Evolutionary conservation across 176 grass and related monocot species (phyloP).

Genomic region (Pharus latifolius): DNA sequence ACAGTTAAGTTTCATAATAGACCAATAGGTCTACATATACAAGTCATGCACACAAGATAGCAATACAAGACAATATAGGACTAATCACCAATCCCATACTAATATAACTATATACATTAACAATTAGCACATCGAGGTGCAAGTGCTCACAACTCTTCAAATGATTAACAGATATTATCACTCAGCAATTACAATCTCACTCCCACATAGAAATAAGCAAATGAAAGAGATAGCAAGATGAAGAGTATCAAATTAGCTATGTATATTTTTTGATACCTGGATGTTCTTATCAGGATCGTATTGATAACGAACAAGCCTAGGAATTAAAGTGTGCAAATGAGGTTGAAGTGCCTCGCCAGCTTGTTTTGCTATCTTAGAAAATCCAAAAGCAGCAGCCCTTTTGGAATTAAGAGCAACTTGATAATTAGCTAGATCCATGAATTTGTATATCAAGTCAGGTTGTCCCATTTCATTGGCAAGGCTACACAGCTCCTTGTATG

Average conservation of each 20-base stretch:
- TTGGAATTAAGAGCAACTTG: slow-evolving; percentile 96
- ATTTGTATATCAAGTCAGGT: slow-evolving; percentile 98
- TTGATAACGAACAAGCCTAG: slow-evolving; percentile 90
- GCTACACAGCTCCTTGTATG: slow-evolving; percentile 89
- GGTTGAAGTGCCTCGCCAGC: slow-evolving; percentile 93
- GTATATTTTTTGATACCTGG: slow-evolving; percentile 46
- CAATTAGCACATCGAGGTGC: background rate
- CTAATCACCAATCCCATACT: too few species aligned
- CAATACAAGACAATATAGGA: too few species aligned
- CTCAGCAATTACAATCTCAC: background rate
- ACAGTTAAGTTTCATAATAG: too few species aligned
- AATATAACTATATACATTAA: too few species aligned
- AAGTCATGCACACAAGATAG: too few species aligned
- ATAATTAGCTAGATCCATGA: slow-evolving; percentile 98
- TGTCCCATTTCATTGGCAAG: slow-evolving; percentile 97
- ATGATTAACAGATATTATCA: background rate
- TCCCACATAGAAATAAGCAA: background rate
- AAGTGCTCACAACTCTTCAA: background rate
- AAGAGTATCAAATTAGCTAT: background rate
- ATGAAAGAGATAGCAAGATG: background rate
- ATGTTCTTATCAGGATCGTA: slow-evolving; percentile 99
- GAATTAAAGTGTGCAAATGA: slow-evolving; percentile 78
- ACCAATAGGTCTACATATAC: too few species aligned
- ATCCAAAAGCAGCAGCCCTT: slow-evolving; percentile 94
- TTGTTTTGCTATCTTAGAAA: slow-evolving; percentile 98